A percentile compares a stretch with the other conserved stretches of the same genome.
phyloP scores from a whole-genome alignment of 352 stramenopile species.

The Phytophthora pluvialis region DNA sequence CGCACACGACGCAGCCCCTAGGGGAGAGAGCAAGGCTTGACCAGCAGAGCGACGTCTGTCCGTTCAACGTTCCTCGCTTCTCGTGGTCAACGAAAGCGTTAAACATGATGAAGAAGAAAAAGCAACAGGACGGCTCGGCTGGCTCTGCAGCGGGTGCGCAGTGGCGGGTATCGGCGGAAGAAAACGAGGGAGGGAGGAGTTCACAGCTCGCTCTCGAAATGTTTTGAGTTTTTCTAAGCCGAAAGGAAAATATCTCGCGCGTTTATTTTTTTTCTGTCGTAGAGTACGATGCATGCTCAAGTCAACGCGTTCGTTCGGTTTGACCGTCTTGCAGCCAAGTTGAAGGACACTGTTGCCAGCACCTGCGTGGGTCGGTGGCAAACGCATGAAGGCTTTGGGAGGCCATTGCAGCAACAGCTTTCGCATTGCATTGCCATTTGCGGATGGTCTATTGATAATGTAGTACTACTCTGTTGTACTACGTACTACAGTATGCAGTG shows the following conservation, averaged over 20 bases:
- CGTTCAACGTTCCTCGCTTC: not conserved
- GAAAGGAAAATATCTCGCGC: conserved; percentile 13
- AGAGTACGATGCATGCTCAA: not conserved
- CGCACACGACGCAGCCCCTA: not conserved
- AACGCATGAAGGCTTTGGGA: no score
- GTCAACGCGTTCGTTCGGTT: not conserved
- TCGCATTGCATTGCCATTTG: no score
- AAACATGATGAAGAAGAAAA: conserved; percentile 12
- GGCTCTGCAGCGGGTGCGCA: conserved; percentile 5
- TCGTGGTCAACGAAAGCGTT: not conserved
- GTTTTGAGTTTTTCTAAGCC: conserved; percentile 18
- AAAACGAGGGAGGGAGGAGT: conserved; percentile 13
- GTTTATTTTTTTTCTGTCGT: conserved; percentile 13
- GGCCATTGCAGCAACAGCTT: no score
- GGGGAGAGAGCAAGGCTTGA: not conserved
- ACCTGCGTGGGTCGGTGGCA: no score
- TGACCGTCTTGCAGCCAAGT: not conserved
- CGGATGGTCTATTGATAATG: no score
- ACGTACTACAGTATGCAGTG: not conserved
- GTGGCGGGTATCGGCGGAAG: conserved; percentile 16
- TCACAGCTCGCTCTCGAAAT: conserved; percentile 9
- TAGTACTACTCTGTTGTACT: not conserved
- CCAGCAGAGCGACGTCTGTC: conserved; percentile 7
- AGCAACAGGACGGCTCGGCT: not conserved
- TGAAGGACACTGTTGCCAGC: not conserved